phyloP scores from a whole-genome alignment of 2,329 filamentous ascomycete species.

The Colletotrichum coccodes region DNA sequence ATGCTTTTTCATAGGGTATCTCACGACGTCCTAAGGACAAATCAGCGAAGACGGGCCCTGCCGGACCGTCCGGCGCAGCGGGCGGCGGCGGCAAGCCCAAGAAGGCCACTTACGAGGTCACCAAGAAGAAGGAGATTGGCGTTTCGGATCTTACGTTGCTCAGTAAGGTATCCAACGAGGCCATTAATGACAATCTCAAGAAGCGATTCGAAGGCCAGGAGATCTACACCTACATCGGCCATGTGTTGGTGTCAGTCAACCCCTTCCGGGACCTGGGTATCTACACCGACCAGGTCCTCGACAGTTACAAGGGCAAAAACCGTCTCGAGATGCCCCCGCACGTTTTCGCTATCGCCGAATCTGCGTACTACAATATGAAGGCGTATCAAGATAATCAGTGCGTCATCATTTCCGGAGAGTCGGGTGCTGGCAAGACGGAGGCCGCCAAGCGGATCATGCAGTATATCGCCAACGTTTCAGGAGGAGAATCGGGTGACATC shows the following conservation, averaged over 20 bases:
- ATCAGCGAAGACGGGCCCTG: slow-evolving; percentile 52
- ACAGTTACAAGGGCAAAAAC: slow-evolving; percentile 97
- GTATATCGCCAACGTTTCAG: slow-evolving; percentile 97
- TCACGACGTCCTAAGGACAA: slow-evolving; percentile 61
- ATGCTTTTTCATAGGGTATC: slow-evolving; percentile 51
- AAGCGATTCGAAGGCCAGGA: slow-evolving; percentile 97
- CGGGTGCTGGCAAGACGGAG: slow-evolving; percentile 97
- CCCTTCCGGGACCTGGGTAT: slow-evolving; percentile 97
- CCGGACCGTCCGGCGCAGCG: slow-evolving; percentile 49
- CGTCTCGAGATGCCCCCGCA: slow-evolving; percentile 94
- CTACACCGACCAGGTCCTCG: slow-evolving; percentile 93
- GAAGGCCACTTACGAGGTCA: slow-evolving; percentile 95
- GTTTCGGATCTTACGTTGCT: slow-evolving; percentile 97
- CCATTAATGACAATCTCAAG: slow-evolving; percentile 99
- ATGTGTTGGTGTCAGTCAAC: slow-evolving; percentile 99
- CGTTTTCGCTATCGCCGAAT: slow-evolving; percentile 97
- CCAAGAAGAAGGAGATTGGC: slow-evolving; percentile 99
- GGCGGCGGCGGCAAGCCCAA: slow-evolving; percentile 75
- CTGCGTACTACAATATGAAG: slow-evolving; percentile 99
- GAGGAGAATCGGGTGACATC: slow-evolving; percentile 84
- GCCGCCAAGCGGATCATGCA: slow-evolving; percentile 99
- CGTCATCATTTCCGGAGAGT: slow-evolving; percentile 99
- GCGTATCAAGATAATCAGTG: slow-evolving; percentile 99
- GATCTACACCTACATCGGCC: slow-evolving; percentile 99
- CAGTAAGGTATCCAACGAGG: slow-evolving; percentile 98